Percentiles rank a stretch among this genome's conserved stretches.
Conservation (phyloP, 352 stramenopile species). For the Discostella stelligera region DNA sequence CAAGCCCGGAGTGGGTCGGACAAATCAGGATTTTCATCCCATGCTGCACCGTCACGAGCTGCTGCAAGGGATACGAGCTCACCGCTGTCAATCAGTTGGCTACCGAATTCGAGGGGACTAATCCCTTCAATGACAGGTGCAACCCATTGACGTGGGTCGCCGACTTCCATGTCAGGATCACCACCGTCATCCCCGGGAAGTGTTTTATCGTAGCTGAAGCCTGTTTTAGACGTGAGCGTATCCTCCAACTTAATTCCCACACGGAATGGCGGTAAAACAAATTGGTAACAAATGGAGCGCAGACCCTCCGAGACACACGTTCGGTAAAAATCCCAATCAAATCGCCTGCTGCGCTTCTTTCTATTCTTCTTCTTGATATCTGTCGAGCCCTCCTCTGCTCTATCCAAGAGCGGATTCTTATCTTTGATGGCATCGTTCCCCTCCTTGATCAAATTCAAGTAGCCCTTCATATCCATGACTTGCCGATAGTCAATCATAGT, state of each 20-base stretch:
- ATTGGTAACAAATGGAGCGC: slow-evolving; percentile 73
- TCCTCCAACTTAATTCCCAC: slow-evolving; percentile 81
- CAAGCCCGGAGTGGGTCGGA: slow-evolving; percentile 70
- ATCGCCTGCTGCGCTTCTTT: slow-evolving; percentile 69
- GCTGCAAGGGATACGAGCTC: slow-evolving; percentile 72
- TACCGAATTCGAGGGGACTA: slow-evolving; percentile 69
- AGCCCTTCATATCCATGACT: slow-evolving; percentile 77
- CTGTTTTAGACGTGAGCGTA: slow-evolving; percentile 42
- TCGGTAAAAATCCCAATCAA: slow-evolving; percentile 81
- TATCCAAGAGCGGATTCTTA: slow-evolving; percentile 49
- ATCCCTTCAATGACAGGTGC: slow-evolving; percentile 57
- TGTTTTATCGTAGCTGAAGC: slow-evolving; percentile 70
- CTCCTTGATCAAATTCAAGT: slow-evolving; percentile 79
- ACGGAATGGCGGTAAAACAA: slow-evolving; percentile 70
- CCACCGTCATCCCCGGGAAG: slow-evolving; percentile 66
- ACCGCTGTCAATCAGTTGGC: slow-evolving; percentile 72
- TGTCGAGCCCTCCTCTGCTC: not conserved
- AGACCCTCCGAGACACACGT: slow-evolving; percentile 77
- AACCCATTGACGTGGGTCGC: slow-evolving; percentile 68
- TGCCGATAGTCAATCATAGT: slow-evolving; percentile 70
- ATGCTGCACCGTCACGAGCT: slow-evolving; percentile 35
- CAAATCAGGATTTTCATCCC: slow-evolving; percentile 50
- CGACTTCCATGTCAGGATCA: slow-evolving; percentile 40
- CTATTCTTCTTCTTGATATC: slow-evolving; percentile 34
- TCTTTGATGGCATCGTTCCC: slow-evolving; percentile 79